These are phyloP conservation scores for Claviceps spartinae DNA, from an alignment of 2,329 filamentous ascomycete species.

Conservation along the genomic window DNA sequence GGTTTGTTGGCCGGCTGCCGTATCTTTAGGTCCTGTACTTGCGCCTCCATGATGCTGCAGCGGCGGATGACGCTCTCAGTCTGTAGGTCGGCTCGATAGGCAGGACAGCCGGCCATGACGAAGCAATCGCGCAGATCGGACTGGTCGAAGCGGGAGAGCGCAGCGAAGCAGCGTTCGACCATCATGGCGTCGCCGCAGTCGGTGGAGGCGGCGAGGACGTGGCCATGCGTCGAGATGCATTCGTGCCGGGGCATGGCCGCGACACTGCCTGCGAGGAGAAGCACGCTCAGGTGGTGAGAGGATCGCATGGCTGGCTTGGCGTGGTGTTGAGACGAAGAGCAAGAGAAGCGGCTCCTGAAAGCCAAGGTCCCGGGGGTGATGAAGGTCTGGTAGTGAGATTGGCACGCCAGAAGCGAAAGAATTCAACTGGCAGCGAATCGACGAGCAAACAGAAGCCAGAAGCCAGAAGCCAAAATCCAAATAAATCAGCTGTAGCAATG, in stretches of 20 bases:
- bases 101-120: slow-evolving; percentile 21
- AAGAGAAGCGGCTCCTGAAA: too few species aligned
- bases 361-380: too few species aligned
- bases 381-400: too few species aligned
- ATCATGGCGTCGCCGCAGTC: slow-evolving; percentile 30
- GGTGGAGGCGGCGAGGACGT: slow-evolving; percentile 23
- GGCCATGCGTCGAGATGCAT: slow-evolving; percentile 27
- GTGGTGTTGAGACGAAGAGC: too few species aligned
- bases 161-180: slow-evolving; percentile 29
- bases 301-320: neutral
- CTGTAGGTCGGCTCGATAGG: slow-evolving; percentile 16
- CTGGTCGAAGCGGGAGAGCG: slow-evolving; percentile 17
- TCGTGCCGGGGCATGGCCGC: slow-evolving; percentile 19
- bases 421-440: too few species aligned
- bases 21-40: slow-evolving; percentile 16
- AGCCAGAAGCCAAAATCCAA: too few species aligned
- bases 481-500: too few species aligned
- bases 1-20: slow-evolving; percentile 11
- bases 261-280: slow-evolving; percentile 22
- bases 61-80: slow-evolving; percentile 16
- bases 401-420: too few species aligned
- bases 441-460: too few species aligned
- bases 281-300: neutral
- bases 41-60: slow-evolving; percentile 16
- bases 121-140: slow-evolving; percentile 26